phyloP scores from a whole-genome alignment of 352 stramenopile species.

The Thalassiosira livingstoniorum region DNA sequence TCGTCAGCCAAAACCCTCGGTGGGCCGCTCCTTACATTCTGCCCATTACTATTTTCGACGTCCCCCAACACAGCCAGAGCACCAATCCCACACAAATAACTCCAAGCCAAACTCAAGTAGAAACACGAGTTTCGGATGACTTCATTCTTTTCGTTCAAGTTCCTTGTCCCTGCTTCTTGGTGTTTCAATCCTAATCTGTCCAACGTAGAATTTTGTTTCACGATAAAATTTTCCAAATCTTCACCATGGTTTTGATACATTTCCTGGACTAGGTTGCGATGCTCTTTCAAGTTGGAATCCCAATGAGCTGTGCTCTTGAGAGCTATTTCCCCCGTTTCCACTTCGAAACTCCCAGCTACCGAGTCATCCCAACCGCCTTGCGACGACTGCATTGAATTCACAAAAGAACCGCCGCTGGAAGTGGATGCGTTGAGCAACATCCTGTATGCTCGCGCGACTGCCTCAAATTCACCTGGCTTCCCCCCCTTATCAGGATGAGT shows the following conservation, averaged over 20 bases:
- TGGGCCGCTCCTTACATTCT: neutral
- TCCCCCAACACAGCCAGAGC: conserved; percentile 45
- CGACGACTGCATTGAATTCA: conserved; percentile 6
- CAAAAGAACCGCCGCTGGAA: neutral
- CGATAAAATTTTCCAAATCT: conserved; percentile 50
- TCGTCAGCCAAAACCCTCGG: no score
- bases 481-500: conserved; percentile 71
- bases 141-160: conserved; percentile 64
- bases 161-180: conserved; percentile 52
- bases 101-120: conserved; percentile 65
- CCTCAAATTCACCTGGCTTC: conserved; percentile 56
- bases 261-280: conserved; percentile 64
- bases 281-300: conserved; percentile 69
- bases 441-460: conserved; percentile 63
- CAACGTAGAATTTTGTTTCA: conserved; percentile 25
- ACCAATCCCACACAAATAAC: conserved; percentile 69
- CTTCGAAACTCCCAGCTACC: neutral
- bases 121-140: conserved; percentile 71
- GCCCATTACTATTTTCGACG: neutral
- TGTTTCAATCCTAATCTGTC: conserved; percentile 20
- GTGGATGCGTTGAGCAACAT: conserved; percentile 45
- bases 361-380: conserved; percentile 17
- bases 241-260: conserved; percentile 63
- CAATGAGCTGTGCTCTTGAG: conserved; percentile 61
- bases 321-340: no score